A percentile compares a stretch with the other conserved stretches of the same genome.
Evolutionary conservation across 805 yeast genomes (phyloP).

Genomic region (Ogataea methanolica): DNA sequence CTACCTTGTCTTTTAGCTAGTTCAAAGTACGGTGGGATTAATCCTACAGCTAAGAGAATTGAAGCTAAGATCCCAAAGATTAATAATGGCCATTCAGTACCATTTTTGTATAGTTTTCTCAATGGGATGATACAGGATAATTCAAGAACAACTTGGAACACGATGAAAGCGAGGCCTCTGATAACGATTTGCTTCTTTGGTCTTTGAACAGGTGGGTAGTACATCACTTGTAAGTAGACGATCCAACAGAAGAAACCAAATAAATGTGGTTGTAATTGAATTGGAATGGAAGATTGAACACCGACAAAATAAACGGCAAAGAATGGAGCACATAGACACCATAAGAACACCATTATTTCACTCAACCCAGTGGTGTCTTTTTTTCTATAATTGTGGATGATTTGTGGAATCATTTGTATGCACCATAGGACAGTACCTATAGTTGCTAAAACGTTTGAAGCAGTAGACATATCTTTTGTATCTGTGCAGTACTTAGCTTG

Average conservation of each 20-base stretch:
- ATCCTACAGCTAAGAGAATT: slow-evolving; percentile 43
- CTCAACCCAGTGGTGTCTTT: slow-evolving; percentile 87
- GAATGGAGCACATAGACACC: slow-evolving; percentile 64
- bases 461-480: slow-evolving; percentile 31
- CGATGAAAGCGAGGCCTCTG: slow-evolving; percentile 31
- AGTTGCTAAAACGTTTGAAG: slow-evolving; percentile 71
- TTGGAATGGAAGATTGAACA: slow-evolving; percentile 45
- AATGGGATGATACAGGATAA: slow-evolving; percentile 47
- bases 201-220: slow-evolving; percentile 46
- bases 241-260: slow-evolving; percentile 47
- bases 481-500: too few relatives aligned
- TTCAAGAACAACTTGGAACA: slow-evolving; percentile 37
- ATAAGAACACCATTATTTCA: slow-evolving; percentile 79
- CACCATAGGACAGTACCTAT: slow-evolving; percentile 93
- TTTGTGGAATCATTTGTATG: slow-evolving; percentile 74
- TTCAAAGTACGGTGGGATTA: slow-evolving; percentile 54
- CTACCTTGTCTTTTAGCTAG: slow-evolving; percentile 46
- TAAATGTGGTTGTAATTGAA: slow-evolving; percentile 49
- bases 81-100: slow-evolving; percentile 40
- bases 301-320: slow-evolving; percentile 48
- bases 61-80: slow-evolving; percentile 48
- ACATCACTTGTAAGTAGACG: slow-evolving; percentile 45
- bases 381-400: slow-evolving; percentile 62
- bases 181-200: slow-evolving; percentile 27
- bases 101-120: slow-evolving; percentile 39